Base-by-base conservation (phyloP, 2,329 filamentous ascomycete genomes). In the Myriosclerotinia curreyana region DNA sequence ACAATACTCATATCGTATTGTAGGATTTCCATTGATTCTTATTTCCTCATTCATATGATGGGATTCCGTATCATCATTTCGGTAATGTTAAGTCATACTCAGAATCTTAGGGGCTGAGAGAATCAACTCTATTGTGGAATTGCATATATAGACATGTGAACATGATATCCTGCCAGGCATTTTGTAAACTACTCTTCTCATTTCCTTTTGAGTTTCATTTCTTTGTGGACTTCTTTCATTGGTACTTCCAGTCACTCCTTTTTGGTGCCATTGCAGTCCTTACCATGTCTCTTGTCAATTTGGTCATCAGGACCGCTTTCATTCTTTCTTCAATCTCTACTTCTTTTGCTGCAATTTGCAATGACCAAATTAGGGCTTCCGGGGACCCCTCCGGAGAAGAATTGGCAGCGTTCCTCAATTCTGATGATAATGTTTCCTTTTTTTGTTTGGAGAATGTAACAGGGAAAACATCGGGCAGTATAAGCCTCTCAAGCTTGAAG, bases 281-380 rank as follows among this genome's bases (percentile, higher is more conserved):
- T 58, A 58, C 28, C 12, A 58, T 58, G 55, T 22, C 42, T 25
- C 5, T 31, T 20, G 4, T 48, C 42, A 48, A 58, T 36, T 36
- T 36, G n/a, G 28, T 58, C 44, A 14, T 58, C 14, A 25, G 14
- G 15, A 58, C 40, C 42, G 42, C 20, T 12, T 58, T 58, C 55
- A 58, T 58, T 58, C 28, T 58, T 58, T 58, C 55, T 25, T 48
- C n/a, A 12, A 48, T 58, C 9, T 58, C 28, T 3, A 36, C 12
- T 25, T 58, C 42, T 20, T 58, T 48, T 17, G 55, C 42, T 36
- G 55, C 42, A 25, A 17, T 48, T 22, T 48, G 42, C 20, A 36
- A 58, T 58, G 42, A 36, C 8, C 55, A 58, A 4, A 20, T 14
- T 20, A 36, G 55, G n/a, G 55, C 14, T 48, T 46, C 42, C 17